Conservation (phyloP, 306 rosid species). For the Arachis stenosperma region DNA sequence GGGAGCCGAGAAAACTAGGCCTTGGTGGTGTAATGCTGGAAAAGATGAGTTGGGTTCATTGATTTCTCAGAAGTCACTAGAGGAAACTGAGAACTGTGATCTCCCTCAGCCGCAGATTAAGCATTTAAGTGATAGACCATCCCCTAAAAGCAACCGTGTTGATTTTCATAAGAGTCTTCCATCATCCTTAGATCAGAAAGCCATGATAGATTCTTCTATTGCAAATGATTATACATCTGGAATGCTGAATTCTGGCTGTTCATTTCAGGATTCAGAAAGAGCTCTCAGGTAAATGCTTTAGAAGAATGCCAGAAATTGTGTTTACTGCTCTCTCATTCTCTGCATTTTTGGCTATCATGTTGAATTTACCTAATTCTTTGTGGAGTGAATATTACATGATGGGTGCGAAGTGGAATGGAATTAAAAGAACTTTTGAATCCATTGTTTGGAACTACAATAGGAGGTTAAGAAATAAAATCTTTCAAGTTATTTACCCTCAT, state of each 20-base stretch:
- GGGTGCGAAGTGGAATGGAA: background rate
- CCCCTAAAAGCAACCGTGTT: slow-evolving; percentile 36
- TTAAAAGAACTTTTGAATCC: background rate
- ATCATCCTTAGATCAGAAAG: slow-evolving; percentile 53
- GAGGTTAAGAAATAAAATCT: background rate
- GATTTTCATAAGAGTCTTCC: slow-evolving; percentile 45
- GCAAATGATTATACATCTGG: slow-evolving; percentile 45
- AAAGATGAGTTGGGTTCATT: slow-evolving; percentile 79
- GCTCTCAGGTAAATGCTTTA: slow-evolving; percentile 49
- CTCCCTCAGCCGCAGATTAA: slow-evolving; percentile 72
- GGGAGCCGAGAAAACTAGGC: slow-evolving; percentile 56
- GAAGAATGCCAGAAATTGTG: slow-evolving; percentile 16
- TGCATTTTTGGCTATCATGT: background rate
- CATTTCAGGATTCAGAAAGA: slow-evolving; percentile 50
- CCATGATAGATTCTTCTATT: slow-evolving; percentile 44
- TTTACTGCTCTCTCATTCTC: background rate
- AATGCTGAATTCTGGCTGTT: slow-evolving; percentile 45
- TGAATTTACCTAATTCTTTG: background rate
- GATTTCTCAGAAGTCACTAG: slow-evolving; percentile 79
- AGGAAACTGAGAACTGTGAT: slow-evolving; percentile 77
- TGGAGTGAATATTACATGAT: background rate
- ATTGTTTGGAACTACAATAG: background rate
- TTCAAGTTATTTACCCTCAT: background rate
- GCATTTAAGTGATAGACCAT: slow-evolving; percentile 41
- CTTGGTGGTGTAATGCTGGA: slow-evolving; percentile 83